These are phyloP conservation scores for Haberlea rhodopensis DNA, from an alignment of 257 asterid species.

Conservation along the genomic window DNA sequence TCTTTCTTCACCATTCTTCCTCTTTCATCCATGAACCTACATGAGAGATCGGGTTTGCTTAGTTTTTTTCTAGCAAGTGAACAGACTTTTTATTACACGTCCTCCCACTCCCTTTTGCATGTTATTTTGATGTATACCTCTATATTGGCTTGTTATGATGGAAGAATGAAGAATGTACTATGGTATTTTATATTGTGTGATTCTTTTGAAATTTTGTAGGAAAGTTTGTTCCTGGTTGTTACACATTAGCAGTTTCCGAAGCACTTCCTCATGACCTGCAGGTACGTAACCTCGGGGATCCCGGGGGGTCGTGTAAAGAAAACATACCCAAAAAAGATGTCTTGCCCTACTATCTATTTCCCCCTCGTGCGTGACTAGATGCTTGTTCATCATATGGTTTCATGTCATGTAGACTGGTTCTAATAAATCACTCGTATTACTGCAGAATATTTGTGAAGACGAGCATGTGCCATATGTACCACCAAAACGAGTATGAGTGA, in stretches of 20 bases:
- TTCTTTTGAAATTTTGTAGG: slow-evolving; percentile 44
- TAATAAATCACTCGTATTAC: background rate
- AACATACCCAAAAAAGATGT: background rate
- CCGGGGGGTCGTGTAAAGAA: background rate
- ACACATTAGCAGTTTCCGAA: slow-evolving; percentile 90
- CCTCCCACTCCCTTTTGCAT: background rate
- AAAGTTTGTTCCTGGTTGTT: slow-evolving; percentile 83
- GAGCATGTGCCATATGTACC: slow-evolving; percentile 64
- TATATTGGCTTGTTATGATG: background rate
- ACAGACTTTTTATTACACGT: background rate
- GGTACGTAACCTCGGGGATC: slow-evolving; percentile 27
- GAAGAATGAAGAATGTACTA: background rate
- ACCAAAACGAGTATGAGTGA: slow-evolving; percentile 58
- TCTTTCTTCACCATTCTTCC: background rate
- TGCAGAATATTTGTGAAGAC: slow-evolving; percentile 81
- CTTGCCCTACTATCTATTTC: background rate
- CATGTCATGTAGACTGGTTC: background rate
- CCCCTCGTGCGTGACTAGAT: background rate
- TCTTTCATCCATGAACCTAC: background rate
- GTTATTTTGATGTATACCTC: background rate
- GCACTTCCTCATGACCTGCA: slow-evolving; percentile 74
- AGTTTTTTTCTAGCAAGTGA: background rate
- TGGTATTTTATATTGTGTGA: slow-evolving; percentile 13
- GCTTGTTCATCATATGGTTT: background rate
- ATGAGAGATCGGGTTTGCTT: background rate